Evolutionary conservation across 164 flowering plant species (phyloP), one percentile per base, ranked within the genome.

Genomic region (Magnolia officinalis): DNA sequence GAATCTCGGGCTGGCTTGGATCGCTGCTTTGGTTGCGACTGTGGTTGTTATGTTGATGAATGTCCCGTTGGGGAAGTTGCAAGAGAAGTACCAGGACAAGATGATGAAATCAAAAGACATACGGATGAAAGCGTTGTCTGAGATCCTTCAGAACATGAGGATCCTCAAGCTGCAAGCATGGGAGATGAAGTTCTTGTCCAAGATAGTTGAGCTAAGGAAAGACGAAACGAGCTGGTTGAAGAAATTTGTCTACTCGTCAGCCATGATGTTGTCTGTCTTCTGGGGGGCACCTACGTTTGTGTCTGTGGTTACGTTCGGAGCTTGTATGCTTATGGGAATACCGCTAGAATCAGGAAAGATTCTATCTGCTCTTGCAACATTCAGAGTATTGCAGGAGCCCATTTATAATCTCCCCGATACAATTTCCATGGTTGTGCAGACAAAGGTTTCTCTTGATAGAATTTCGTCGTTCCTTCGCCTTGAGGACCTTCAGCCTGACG

Each of bases 101-200:
- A 64, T 92, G 2, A 92, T 92, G 97, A 81, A 83, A 51, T 82
- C 94, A 0, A 92, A 92, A 80, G 97, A 92, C 76, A 68, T 61
- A 24, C 82, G 95, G 77, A 92, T 91, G 95, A 90, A 87, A 79
- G 85, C 86, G 14, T 91, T 91, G 0, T 83, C 95, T 18, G 95
- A 90, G 78, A 82, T 87, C 16, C 81, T 91, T 61, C 85, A 88
- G 81, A 91, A 91, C 83, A 91, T 92, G 97, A 91, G 91, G 70
- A 88, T 92, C 73, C 90, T 92, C 75, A 92, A 92, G 81, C 89
- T 92, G 67, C 93, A 91, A 72, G 93, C 84, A 8, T 92, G 97
- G 95, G 95, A 92, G 76, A 83, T 86, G 89, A 91, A 84, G 83
- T 91, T 90, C 78, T 76, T 90, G 78, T 86, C 89, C 0, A 92